Evolutionary conservation across 148 eudicot species (phyloP), one percentile per base, ranked within the genome.

Genomic region (Fagopyrum tataricum): DNA sequence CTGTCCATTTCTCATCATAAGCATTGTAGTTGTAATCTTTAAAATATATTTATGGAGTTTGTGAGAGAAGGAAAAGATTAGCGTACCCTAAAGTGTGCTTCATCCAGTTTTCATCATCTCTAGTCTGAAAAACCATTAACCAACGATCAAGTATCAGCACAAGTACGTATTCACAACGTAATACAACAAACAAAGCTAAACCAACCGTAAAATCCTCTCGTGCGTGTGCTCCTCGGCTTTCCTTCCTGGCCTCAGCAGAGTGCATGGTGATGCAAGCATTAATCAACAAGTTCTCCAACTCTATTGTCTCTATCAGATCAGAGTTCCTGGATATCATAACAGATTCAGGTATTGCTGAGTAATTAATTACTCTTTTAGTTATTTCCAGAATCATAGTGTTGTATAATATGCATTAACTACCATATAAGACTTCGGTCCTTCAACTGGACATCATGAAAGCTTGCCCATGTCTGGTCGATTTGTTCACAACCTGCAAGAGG

Each of bases 241-340:
- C 99, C 78, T 92, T 95, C 82, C 99, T 90, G 24, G 99, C 99
- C 81, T 95, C 99, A 46, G 99, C 99, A 79, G 99, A 95, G 79
- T 95, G 97, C 97, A 95, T 91, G 49, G 99, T 95, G 71, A 95
- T 80, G 76, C 97, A 86, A 31, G 99, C 99, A 79, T 95, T 95
- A 71, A 95, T 95, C 78, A 95, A 81, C 78, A 95, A 85, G 77
- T 95, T 95, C 80, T 92, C 98, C 78, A 95, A 84, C 86, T 95
- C 99, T 56, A 95, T 80, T 31, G 99, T 95, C 82, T 95, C 99
- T 47, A 92, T 86, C 86, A 95, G 85, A 85, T 95, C 99, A 12
- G 98, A 83, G 77, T 91, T 94, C 98, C 98, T 94, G 82, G 21
- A 66, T 75, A 76, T n/a, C 20, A 40, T 58, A 10, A 53, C 15